Evolutionary conservation across 2,329 filamentous ascomycete species (phyloP), one percentile per base, ranked within the genome.

Genomic region (Metarhizium guizhouense): DNA sequence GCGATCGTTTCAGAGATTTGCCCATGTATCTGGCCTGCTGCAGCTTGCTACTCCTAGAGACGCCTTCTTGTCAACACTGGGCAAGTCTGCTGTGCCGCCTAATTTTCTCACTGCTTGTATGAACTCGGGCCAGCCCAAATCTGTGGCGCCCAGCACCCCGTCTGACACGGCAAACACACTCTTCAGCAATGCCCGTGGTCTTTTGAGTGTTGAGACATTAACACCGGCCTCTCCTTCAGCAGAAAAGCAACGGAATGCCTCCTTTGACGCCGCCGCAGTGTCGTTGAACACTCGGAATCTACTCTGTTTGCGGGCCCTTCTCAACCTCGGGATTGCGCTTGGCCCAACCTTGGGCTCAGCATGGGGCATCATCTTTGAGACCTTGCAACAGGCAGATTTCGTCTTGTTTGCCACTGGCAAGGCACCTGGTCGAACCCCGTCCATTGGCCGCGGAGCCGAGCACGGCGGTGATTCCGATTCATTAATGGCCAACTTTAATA

Each of bases 291-390:
- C 91, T 3, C 82, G 94, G 7, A 97, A 99, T 65, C 75, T 99
- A 4, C 76, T 97, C 1, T 99, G 94, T 64, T 75, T 99, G 47
- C 80, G 95, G 64, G 94, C 94, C 34, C 77, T 99, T 16, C 74
- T 99, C n/a, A 99, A 99, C 63, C 74, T 99, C 3, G 94, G 94
- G 2, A 99, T 97, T 64, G 94, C 94, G 2, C 74, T 99, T 1
- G 94, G 94, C 0, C 91, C 94, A 3, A 96, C 90, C 0, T 77
- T 99, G 1, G 85, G 88, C 40, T 78, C 81, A 14, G 88, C 93
- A 1, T 99, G 95, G 89, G 85, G 85, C 1, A 97, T 99, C 56
- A 78, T 99, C 16, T 79, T 99, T 1, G 92, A 95, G 65, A 95
- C 92, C 0, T 74, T 99, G 7, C 91, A 96, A 65, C 90, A 96